These are phyloP conservation scores for Mucor racemosus DNA, from an alignment of 371 early-diverging fungal species.

Conservation along the genomic window DNA sequence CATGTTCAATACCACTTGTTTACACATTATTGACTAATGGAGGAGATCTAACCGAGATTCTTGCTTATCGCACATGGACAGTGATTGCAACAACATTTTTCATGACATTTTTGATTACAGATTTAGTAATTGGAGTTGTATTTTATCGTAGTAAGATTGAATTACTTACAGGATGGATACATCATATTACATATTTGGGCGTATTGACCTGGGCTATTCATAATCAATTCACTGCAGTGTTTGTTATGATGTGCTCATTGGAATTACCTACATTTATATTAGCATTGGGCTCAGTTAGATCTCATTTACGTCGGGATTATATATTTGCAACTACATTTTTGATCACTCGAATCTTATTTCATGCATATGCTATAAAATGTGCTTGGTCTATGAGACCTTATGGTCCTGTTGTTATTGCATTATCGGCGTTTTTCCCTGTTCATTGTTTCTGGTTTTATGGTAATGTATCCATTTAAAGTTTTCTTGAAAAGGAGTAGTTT, in stretches of 20 bases:
- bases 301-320: slow-evolving; percentile 38
- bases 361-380: slow-evolving; percentile 38
- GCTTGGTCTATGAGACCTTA: slow-evolving; percentile 22
- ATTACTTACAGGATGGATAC: slow-evolving; percentile 59
- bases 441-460: slow-evolving; percentile 58
- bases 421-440: slow-evolving; percentile 39
- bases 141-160: slow-evolving; percentile 55
- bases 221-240: slow-evolving; percentile 27
- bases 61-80: slow-evolving; percentile 36
- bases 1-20: slow-evolving; percentile 38
- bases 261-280: slow-evolving; percentile 49
- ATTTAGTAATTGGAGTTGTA: slow-evolving; percentile 48
- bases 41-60: slow-evolving; percentile 22
- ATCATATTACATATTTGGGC: slow-evolving; percentile 54
- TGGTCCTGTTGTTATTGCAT: slow-evolving; percentile 20
- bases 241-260: slow-evolving; percentile 43
- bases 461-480: slow-evolving; percentile 12
- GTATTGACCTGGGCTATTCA: slow-evolving; percentile 36
- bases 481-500: background rate
- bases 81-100: slow-evolving; percentile 39
- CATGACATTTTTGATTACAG: slow-evolving; percentile 50
- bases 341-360: slow-evolving; percentile 43
- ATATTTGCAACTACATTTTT: slow-evolving; percentile 50
- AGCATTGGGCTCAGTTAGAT: slow-evolving; percentile 43
- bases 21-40: slow-evolving; percentile 15